phyloP scores from a whole-genome alignment of 345 rosid genomes.

The Lagerstroemia speciosa region DNA sequence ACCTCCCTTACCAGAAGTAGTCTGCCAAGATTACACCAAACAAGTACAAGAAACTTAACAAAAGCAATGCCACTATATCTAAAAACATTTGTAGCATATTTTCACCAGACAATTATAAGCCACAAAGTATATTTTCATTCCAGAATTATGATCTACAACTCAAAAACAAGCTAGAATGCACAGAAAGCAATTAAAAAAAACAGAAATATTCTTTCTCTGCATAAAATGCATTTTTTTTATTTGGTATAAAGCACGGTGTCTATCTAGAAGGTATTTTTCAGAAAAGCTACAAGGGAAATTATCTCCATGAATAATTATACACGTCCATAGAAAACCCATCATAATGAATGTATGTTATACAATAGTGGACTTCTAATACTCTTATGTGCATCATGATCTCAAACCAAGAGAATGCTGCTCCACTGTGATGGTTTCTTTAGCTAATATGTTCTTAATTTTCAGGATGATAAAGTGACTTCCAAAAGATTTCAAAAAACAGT shows the following conservation, averaged over 20 bases:
- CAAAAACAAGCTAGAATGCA: neutral
- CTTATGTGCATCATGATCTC: neutral
- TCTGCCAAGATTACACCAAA: conserved; percentile 34
- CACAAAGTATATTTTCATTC: neutral
- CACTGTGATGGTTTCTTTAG: neutral
- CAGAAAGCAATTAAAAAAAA: neutral
- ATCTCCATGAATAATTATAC: neutral
- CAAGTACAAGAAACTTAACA: neutral
- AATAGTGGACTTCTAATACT: neutral
- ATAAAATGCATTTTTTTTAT: neutral
- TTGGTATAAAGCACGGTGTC: neutral
- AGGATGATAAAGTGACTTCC: neutral
- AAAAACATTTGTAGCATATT: neutral
- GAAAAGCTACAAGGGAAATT: neutral
- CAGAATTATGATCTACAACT: neutral
- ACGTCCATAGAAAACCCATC: neutral
- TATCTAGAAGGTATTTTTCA: neutral
- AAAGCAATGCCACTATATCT: neutral
- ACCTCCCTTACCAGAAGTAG: conserved; percentile 73
- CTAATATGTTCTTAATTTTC: neutral
- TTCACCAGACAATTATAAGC: neutral
- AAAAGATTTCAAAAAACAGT: neutral
- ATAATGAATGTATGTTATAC: neutral
- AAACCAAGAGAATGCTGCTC: neutral
- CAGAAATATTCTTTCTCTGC: neutral